Conservation (phyloP, 2,329 filamentous ascomycete genomes). For the Tolypocladium cylindrosporum region DNA sequence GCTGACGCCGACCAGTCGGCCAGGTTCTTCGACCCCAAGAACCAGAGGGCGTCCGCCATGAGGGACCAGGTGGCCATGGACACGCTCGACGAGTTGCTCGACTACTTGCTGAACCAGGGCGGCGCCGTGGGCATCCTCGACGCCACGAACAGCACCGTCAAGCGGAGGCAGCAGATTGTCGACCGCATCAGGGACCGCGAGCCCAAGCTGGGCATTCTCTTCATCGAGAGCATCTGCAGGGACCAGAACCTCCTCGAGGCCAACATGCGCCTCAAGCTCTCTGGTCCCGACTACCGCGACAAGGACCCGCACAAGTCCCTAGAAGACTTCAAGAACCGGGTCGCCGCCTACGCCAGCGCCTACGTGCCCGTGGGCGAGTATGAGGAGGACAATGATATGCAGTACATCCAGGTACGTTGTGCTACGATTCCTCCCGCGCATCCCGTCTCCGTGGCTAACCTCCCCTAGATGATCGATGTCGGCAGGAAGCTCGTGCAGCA, state of each 20-base stretch:
- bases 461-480: constrained; percentile 83
- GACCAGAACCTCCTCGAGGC: constrained; percentile 79
- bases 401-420: constrained; percentile 66
- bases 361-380: constrained; percentile 86
- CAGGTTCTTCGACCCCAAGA: constrained; percentile 86
- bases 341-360: constrained; percentile 86
- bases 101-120: constrained; percentile 73
- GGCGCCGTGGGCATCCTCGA: constrained; percentile 93
- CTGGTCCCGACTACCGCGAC: constrained; percentile 89
- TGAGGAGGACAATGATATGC: constrained; percentile 82
- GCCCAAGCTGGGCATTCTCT: constrained; percentile 82
- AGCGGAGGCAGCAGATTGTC: constrained; percentile 74
- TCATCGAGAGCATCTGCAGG: constrained; percentile 88
- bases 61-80: constrained; percentile 88
- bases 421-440: not conserved
- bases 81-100: constrained; percentile 82
- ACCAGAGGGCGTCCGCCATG: constrained; percentile 69
- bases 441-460: constrained; percentile 12
- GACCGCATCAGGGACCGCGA: constrained; percentile 73
- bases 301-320: constrained; percentile 82
- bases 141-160: constrained; percentile 91
- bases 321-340: constrained; percentile 84
- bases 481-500: constrained; percentile 89
- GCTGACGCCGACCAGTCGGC: constrained; percentile 74
- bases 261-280: constrained; percentile 95